These are phyloP conservation scores for Eutrema japonicum DNA, from an alignment of 345 rosid species.

Conservation along the genomic window DNA sequence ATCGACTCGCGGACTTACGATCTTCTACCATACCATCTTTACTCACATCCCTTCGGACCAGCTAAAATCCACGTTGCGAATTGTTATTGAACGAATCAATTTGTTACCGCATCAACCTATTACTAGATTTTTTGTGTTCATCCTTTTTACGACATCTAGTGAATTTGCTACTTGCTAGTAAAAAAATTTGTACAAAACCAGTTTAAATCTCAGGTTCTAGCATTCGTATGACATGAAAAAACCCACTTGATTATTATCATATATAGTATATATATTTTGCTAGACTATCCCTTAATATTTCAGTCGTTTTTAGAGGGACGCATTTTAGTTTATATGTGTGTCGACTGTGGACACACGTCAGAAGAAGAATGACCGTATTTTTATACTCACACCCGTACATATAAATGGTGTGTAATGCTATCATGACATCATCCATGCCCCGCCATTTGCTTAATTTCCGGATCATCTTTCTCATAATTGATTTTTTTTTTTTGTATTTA, in stretches of 20 bases:
- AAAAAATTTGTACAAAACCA: too few species aligned
- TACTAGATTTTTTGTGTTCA: too few species aligned
- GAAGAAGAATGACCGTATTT: conserved; percentile 5
- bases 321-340: too few species aligned
- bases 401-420: conserved; percentile 3
- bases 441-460: conserved; percentile 35
- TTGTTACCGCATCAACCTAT: too few species aligned
- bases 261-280: too few species aligned
- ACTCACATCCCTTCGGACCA: not conserved
- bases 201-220: too few species aligned
- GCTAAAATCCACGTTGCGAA: not conserved
- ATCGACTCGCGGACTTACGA: not conserved
- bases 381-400: not conserved
- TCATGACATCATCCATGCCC: conserved; percentile 40
- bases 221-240: too few species aligned
- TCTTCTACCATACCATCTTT: not conserved
- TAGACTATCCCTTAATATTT: too few species aligned
- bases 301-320: too few species aligned
- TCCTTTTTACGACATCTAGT: too few species aligned
- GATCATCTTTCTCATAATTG: conserved; percentile 30
- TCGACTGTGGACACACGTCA: not conserved
- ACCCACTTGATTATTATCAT: too few species aligned
- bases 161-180: too few species aligned
- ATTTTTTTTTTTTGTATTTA: conserved; percentile 18
- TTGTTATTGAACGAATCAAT: not conserved